Conservation (phyloP, 2,329 filamentous ascomycete species). For the Setomelanomma holmii region DNA sequence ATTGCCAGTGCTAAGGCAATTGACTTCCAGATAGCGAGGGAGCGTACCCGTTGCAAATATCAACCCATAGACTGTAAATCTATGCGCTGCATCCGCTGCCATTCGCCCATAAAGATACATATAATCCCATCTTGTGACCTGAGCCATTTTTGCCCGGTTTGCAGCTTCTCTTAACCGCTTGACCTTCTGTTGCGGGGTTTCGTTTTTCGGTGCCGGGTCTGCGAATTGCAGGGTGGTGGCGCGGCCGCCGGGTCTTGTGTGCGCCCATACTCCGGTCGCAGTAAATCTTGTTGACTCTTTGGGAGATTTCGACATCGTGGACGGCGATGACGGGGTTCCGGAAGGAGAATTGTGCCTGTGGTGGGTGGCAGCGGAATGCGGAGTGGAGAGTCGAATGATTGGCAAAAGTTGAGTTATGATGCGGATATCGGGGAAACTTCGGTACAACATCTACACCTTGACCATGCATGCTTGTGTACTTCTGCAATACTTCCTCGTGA, state of each 20-base stretch:
- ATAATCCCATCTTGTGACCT: conserved; percentile 62
- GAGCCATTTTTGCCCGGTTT: conserved; percentile 54
- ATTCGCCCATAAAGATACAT: conserved; percentile 46
- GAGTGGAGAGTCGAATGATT: conserved; percentile 37
- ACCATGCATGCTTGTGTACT: no score
- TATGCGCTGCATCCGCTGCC: conserved; percentile 66
- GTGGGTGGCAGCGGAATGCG: conserved; percentile 17
- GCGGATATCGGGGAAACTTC: conserved; percentile 34
- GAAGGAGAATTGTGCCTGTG: conserved; percentile 7
- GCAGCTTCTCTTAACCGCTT: conserved; percentile 59
- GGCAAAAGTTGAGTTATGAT: conserved; percentile 43
- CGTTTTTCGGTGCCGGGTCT: conserved; percentile 52
- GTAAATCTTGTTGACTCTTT: conserved; percentile 83
- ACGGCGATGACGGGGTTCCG: conserved; percentile 4
- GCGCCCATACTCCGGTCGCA: conserved; percentile 72
- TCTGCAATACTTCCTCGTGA: no score
- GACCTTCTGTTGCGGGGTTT: conserved; percentile 63
- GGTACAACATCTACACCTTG: no score
- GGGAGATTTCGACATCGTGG: conserved; percentile 69
- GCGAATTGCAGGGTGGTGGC: conserved; percentile 50
- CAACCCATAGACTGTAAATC: conserved; percentile 64
- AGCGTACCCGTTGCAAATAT: conserved; percentile 67
- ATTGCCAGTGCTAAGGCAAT: conserved; percentile 9
- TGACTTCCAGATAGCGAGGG: conserved; percentile 3
- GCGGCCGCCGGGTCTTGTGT: conserved; percentile 62